These are phyloP conservation scores for Crithidia bombi DNA, from an alignment of 208 protist species.

Conservation along the genomic window DNA sequence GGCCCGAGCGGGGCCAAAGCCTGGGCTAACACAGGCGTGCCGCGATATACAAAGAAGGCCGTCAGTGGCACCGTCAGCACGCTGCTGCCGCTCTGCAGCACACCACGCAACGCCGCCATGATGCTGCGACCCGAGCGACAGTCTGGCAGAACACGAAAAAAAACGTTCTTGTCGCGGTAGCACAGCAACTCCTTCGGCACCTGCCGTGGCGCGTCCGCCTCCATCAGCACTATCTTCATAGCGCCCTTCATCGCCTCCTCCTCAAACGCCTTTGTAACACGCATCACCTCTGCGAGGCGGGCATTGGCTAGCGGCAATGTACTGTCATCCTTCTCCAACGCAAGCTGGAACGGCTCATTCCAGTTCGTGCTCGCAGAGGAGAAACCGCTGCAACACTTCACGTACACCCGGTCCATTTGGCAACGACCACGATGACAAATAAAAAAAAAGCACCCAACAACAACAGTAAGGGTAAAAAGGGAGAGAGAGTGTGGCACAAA, in stretches of 20 bases:
- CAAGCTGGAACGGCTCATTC: constrained; percentile 81
- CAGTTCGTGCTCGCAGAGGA: constrained; percentile 51
- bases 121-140: constrained; percentile 80
- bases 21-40: constrained; percentile 86
- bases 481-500: no score
- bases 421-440: background rate
- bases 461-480: background rate
- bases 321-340: constrained; percentile 71
- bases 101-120: constrained; percentile 72
- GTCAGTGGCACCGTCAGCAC: constrained; percentile 84
- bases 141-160: constrained; percentile 86
- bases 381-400: constrained; percentile 50
- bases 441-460: constrained; percentile 11
- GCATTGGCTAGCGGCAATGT: constrained; percentile 45
- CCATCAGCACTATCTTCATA: constrained; percentile 73
- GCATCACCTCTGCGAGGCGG: constrained; percentile 51
- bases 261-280: constrained; percentile 65
- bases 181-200: constrained; percentile 79
- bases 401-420: constrained; percentile 47
- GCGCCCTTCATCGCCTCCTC: constrained; percentile 48
- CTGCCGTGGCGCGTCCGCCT: constrained; percentile 64
- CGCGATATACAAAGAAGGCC: constrained; percentile 78
- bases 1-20: constrained; percentile 74
- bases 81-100: constrained; percentile 72
- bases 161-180: constrained; percentile 83